These are phyloP conservation scores for Excoecaria cochinchinensis DNA, from an alignment of 345 rosid genomes.

Conservation along the genomic window DNA sequence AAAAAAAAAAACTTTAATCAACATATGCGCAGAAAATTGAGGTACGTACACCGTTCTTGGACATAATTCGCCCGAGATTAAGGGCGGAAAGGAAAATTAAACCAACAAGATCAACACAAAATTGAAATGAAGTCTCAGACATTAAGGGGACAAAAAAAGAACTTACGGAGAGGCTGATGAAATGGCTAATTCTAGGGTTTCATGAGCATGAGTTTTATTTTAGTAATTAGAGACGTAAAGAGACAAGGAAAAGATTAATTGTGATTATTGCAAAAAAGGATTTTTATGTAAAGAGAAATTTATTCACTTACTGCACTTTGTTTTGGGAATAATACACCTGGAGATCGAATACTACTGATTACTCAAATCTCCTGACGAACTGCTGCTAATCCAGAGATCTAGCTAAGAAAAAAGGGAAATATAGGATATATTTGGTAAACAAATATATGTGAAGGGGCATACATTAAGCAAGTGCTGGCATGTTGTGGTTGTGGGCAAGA, in stretches of 20 bases:
- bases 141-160: background rate
- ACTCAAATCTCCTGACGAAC: conserved; percentile 10
- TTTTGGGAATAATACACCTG: conserved; percentile 22
- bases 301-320: conserved; percentile 6
- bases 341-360: background rate
- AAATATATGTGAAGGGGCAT: background rate
- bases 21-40: background rate
- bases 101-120: background rate
- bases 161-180: background rate
- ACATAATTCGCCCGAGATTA: background rate
- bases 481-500: background rate
- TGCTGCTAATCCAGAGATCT: conserved; percentile 15
- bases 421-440: background rate
- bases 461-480: conserved; percentile 2
- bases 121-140: background rate
- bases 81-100: background rate
- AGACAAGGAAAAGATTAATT: background rate
- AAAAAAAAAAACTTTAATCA: background rate
- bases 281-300: background rate
- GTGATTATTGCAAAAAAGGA: background rate
- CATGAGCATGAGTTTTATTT: background rate
- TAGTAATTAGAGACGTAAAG: background rate
- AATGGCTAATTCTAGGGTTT: conserved; percentile 19
- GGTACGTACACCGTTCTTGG: background rate
- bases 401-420: background rate